These are phyloP conservation scores for Hymenoscyphus fraxineus DNA, from an alignment of 2,329 filamentous ascomycete species.

Conservation along the genomic window DNA sequence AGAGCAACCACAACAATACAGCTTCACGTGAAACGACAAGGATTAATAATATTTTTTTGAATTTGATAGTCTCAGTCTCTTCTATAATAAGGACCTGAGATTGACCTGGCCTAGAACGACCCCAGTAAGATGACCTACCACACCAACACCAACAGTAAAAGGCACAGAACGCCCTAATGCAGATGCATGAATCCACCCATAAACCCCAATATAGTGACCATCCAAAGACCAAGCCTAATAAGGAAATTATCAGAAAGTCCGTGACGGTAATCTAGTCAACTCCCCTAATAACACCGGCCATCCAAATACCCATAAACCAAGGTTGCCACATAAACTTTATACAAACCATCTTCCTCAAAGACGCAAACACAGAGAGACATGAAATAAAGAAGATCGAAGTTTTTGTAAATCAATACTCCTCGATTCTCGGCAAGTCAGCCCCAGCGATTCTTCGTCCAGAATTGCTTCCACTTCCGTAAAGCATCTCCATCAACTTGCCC, in stretches of 20 bases:
- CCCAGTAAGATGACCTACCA: not conserved
- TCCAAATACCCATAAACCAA: not conserved
- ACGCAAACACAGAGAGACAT: not conserved
- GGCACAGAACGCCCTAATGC: not conserved
- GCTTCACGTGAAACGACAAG: no score
- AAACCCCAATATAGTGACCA: not conserved
- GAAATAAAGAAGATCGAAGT: not conserved
- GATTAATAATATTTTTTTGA: not conserved
- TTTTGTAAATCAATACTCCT: not conserved
- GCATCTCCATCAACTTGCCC: constrained; percentile 73
- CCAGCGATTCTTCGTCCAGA: constrained; percentile 16
- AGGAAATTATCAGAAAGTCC: not conserved
- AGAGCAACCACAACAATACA: no score
- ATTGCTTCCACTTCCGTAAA: constrained; percentile 52
- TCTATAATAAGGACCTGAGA: not conserved
- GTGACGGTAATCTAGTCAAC: not conserved
- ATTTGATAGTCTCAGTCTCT: not conserved
- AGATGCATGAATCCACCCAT: not conserved
- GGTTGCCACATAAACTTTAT: not conserved
- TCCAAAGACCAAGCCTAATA: not conserved
- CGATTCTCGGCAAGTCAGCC: constrained; percentile 11
- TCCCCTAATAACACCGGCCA: not conserved
- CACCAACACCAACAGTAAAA: not conserved
- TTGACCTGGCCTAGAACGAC: not conserved
- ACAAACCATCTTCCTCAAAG: not conserved